A percentile compares a stretch with the other conserved stretches of the same genome.
Conservation (phyloP, 768 basidiomycete genomes). For the Lentinula edodes region DNA sequence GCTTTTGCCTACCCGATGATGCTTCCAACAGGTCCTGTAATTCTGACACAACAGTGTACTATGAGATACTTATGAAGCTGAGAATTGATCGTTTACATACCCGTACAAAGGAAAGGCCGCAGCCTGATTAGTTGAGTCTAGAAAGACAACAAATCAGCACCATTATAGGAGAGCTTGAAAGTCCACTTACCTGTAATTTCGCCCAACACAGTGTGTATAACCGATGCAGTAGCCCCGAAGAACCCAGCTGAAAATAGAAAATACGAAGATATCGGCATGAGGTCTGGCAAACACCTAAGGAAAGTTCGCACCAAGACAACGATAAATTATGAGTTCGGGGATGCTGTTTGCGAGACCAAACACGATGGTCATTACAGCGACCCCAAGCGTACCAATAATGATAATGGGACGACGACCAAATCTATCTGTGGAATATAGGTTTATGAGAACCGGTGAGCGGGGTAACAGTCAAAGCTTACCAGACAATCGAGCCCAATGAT, state of each 20-base stretch:
- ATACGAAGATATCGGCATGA: not conserved
- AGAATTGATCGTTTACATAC: constrained; percentile 26
- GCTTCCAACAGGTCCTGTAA: constrained; percentile 46
- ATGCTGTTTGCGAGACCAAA: constrained; percentile 58
- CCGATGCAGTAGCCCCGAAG: constrained; percentile 58
- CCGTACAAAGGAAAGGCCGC: constrained; percentile 55
- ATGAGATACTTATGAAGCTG: not conserved
- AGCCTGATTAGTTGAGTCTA: constrained; percentile 51
- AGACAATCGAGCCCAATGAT: constrained; percentile 59
- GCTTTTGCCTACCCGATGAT: constrained; percentile 43
- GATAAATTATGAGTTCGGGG: constrained; percentile 37
- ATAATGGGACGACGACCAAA: constrained; percentile 66
- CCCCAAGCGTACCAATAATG: constrained; percentile 44
- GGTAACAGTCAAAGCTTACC: constrained; percentile 20
- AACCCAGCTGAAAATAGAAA: constrained; percentile 41
- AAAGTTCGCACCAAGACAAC: constrained; percentile 43
- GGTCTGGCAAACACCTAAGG: not conserved
- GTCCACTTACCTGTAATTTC: constrained; percentile 43
- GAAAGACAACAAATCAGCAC: not conserved
- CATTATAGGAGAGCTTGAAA: not conserved
- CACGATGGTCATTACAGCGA: constrained; percentile 42
- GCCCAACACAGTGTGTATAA: constrained; percentile 57
- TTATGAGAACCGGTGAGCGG: not conserved
- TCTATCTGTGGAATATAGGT: constrained; percentile 31
- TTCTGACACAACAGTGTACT: not conserved